A percentile compares a stretch with the other conserved stretches of the same genome.
phyloP scores from a whole-genome alignment of 306 rosid species.

The Sphenostylis stenocarpa region DNA sequence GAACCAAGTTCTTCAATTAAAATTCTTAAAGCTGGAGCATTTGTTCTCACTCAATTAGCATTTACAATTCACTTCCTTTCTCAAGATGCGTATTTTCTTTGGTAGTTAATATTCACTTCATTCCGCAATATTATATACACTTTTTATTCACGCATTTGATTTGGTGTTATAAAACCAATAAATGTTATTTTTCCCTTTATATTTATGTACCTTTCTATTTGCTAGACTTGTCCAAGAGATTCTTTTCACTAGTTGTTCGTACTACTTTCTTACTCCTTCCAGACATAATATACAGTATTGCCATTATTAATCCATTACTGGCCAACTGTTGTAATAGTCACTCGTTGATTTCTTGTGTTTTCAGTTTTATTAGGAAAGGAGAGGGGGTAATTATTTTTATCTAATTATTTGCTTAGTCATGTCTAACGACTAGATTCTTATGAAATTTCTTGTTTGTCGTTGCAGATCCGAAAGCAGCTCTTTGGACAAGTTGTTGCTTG shows the following conservation, averaged over 20 bases:
- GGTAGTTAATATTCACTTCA: neutral
- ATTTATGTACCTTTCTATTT: neutral
- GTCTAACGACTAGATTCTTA: neutral
- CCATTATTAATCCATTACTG: neutral
- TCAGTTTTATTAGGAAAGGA: neutral
- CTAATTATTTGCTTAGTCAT: neutral
- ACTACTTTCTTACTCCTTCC: neutral
- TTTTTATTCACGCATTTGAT: neutral
- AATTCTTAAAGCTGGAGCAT: too few relatives aligned
- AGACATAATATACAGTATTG: neutral
- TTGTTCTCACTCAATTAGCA: too few relatives aligned
- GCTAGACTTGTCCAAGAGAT: neutral
- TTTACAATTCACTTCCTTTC: neutral
- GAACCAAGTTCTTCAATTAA: too few relatives aligned
- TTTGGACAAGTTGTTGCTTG: too few relatives aligned
- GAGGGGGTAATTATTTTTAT: neutral
- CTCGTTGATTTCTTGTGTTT: neutral
- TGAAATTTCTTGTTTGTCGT: conserved; percentile 23
- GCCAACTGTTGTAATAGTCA: neutral
- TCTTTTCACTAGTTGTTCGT: neutral
- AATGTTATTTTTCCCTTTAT: neutral
- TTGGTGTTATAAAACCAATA: neutral
- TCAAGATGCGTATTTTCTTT: neutral
- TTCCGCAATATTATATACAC: neutral
- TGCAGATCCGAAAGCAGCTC: conserved; percentile 86